Evolutionary conservation across 768 basidiomycete species (phyloP), one percentile per base, ranked within the genome.

Genomic region (Hypsizygus marmoreus): DNA sequence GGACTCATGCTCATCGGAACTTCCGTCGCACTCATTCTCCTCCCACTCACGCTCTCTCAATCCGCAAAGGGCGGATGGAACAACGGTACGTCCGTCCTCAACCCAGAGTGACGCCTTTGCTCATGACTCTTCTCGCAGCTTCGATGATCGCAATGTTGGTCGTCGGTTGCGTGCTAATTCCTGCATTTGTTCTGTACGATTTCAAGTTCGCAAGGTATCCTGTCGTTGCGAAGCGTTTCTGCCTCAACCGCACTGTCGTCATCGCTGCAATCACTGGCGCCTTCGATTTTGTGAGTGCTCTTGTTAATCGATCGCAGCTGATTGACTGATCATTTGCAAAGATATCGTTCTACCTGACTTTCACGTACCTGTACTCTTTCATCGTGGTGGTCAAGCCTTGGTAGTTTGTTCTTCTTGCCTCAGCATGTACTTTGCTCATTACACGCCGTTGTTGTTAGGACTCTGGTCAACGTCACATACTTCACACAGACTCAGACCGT

Each of bases 311-410:
- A 1, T n/a, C n/a, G 2, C 13, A 11, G 8, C 8, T 28, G 12
- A 32, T 32, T 42, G 29, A 44, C 47, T 50, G n/a, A 45, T 22
- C 13, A 16, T 34, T 25, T 7, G 39, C 40, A 5, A 42, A 84
- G 81, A 55, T 79, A 55, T 80, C 82, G 2, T 84, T 79, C 67
- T 84, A 79, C 69, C 72, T 91, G 35, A 83, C 86, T 0, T 84
- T 69, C 63, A 81, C 84, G 8, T 90, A 89, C 58, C 77, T 88
- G 13, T 90, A 80, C 69, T 84, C 83, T 2, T 88, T 82, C 62
- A 74, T 85, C 30, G 45, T 77, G 8, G 67, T 79, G 20, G 74
- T 77, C 14, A 76, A 76, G 50, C 70, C 73, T 30, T 77, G 79
- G 79, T 70, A 52, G 31, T 53, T 33, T 9, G 50, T 4, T 22